Evolutionary conservation across 2,329 filamentous ascomycete species (phyloP), one percentile per base, ranked within the genome.

Genomic region (Fusarium torulosum): DNA sequence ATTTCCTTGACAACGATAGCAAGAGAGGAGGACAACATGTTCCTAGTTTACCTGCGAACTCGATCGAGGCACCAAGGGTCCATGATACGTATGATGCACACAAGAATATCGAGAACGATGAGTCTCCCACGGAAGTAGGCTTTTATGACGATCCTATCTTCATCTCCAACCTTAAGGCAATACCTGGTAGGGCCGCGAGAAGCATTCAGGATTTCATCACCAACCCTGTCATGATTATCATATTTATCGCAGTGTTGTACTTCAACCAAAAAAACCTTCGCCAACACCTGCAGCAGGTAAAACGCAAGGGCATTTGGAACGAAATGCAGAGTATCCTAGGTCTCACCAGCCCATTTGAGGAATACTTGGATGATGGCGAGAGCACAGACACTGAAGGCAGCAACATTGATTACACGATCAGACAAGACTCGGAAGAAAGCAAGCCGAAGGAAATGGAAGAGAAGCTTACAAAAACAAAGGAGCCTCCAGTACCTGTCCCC

Each of bases 141-240:
- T 23, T 70, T 35, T 29, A 72, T 0, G 81, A 81, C 3, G 77
- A 79, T 46, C 75, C 78, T 11, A 81, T 79, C 14, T 80, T 89
- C 17, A 77, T 86, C 2, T 79, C 83, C 27, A 84, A 82, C 43
- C 78, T 88, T 55, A 84, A 81, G 71, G 78, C 80, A 27, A 75
- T 89, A 2, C 85, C 84, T 2, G 79, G 83, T 42, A 81, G 82
- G 23, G 85, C 83, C 0, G 79, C 80, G 0, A 80, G 84, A 41
- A 86, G 80, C 56, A 76, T 87, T 10, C 74, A 85, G 8, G 86
- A 89, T 42, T 82, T 89, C 14, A 73, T 89, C 42, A 83, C 80
- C 53, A 88, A 88, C 60, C 86, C 86, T 0, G 79, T 84, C 11
- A 75, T 85, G 10, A 79, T 86, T 8, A 72, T 85, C 4, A 68